phyloP scores from a whole-genome alignment of 148 eudicot genomes.

The Vaccinium darrowii region DNA sequence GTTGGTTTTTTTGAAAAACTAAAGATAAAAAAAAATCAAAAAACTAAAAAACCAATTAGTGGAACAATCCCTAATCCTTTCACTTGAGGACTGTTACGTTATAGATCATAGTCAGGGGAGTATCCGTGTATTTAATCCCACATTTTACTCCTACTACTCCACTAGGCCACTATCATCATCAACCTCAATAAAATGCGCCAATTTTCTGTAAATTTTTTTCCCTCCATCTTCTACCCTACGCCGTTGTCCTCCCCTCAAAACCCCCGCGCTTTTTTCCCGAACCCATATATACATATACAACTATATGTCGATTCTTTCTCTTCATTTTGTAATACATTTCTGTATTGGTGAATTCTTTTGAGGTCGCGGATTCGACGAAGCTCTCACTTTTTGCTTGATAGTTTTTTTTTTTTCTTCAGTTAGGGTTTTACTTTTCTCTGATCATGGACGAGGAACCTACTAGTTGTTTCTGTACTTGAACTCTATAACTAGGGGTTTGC shows the following conservation, averaged over 20 bases:
- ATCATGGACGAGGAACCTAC: neutral
- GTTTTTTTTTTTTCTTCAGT: too few species aligned
- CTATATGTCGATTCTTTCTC: too few species aligned
- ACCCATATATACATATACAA: neutral
- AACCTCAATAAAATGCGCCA: neutral
- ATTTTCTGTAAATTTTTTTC: neutral
- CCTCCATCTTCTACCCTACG: constrained; percentile 10
- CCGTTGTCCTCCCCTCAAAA: neutral
- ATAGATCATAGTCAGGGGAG: too few species aligned
- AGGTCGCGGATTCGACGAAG: neutral
- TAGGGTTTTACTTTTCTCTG: neutral
- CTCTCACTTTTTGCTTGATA: neutral
- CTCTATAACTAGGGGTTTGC: neutral
- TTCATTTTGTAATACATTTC: neutral
- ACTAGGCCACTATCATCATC: too few species aligned
- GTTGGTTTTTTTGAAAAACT: too few species aligned
- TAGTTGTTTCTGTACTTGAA: too few species aligned
- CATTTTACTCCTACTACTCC: too few species aligned
- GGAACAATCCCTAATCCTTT: too few species aligned
- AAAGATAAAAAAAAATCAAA: too few species aligned
- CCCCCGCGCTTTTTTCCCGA: constrained; percentile 16
- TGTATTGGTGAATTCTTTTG: too few species aligned
- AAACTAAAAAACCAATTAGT: too few species aligned
- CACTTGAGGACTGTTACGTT: constrained; percentile 3
- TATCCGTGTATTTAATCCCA: too few species aligned